These are phyloP conservation scores for Carnegiea gigantea DNA, from an alignment of 179 eudicot genomes.

Conservation along the genomic window DNA sequence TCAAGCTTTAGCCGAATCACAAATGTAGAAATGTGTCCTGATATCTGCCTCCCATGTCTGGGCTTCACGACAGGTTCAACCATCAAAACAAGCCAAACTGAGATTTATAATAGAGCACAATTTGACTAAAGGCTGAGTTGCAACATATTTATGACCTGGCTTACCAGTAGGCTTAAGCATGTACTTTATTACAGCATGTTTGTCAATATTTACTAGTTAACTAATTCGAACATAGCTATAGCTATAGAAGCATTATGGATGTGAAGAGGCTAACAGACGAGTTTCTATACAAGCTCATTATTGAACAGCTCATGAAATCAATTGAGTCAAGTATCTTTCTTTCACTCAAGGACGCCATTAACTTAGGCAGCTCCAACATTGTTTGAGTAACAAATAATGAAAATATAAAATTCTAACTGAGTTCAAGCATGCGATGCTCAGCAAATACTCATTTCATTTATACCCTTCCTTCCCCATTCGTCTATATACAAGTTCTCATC, in stretches of 20 bases:
- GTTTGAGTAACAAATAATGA: not conserved
- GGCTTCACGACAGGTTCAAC: not conserved
- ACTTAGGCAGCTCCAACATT: not conserved
- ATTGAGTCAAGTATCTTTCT: too few relatives aligned
- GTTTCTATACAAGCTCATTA: too few relatives aligned
- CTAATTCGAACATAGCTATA: not conserved
- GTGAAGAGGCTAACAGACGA: too few relatives aligned
- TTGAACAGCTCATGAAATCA: too few relatives aligned
- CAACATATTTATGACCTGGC: not conserved
- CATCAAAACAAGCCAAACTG: not conserved
- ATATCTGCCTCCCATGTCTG: too few relatives aligned
- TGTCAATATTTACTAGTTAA: not conserved
- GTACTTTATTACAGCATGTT: not conserved
- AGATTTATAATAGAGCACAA: not conserved
- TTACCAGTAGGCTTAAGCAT: not conserved
- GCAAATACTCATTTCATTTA: not conserved
- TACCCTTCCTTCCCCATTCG: not conserved
- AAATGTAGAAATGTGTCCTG: too few relatives aligned
- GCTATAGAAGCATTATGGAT: too few relatives aligned
- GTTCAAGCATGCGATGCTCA: not conserved
- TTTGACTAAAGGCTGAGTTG: not conserved
- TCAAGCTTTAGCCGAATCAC: not conserved
- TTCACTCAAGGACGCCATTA: not conserved
- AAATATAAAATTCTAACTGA: not conserved
- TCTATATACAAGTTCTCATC: not conserved